Conservation (phyloP, 306 rosid species). For the Parietaria judaica region DNA sequence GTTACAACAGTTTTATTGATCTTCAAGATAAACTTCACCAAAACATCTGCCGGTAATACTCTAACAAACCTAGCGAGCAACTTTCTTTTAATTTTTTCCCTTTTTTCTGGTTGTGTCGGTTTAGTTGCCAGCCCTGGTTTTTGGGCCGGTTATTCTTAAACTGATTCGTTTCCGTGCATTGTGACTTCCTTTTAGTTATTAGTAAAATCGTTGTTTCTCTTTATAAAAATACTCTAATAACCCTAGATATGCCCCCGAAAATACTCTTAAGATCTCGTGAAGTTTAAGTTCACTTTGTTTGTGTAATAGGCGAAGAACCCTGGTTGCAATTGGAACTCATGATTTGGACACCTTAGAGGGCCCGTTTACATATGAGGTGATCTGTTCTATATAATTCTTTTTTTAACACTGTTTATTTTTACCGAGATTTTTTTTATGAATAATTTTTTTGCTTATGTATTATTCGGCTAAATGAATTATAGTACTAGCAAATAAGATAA, state of each 20-base stretch:
- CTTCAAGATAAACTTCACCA: slow-evolving; percentile 98
- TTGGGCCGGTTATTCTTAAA: no score
- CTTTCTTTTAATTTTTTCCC: no score
- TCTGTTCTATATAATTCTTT: slow-evolving; percentile 13
- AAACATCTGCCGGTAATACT: slow-evolving; percentile 80
- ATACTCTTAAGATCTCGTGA: slow-evolving; percentile 4
- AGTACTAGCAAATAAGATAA: no score
- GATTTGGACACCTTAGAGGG: slow-evolving; percentile 74
- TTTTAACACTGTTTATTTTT: neutral
- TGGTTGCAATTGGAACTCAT: slow-evolving; percentile 97
- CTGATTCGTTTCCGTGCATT: no score
- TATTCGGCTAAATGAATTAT: no score
- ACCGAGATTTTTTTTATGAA: neutral
- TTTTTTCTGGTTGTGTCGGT: no score
- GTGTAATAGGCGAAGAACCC: slow-evolving; percentile 67
- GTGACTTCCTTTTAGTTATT: no score
- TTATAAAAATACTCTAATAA: no score
- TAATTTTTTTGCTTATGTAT: no score
- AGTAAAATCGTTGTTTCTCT: no score
- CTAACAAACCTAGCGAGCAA: neutral
- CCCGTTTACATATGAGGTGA: slow-evolving; percentile 92
- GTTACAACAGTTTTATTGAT: slow-evolving; percentile 87
- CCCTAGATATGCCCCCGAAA: neutral
- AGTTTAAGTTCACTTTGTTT: slow-evolving; percentile 3
- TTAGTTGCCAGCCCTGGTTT: no score